phyloP scores from a whole-genome alignment of 345 rosid genomes.

The Syzygium aqueum region DNA sequence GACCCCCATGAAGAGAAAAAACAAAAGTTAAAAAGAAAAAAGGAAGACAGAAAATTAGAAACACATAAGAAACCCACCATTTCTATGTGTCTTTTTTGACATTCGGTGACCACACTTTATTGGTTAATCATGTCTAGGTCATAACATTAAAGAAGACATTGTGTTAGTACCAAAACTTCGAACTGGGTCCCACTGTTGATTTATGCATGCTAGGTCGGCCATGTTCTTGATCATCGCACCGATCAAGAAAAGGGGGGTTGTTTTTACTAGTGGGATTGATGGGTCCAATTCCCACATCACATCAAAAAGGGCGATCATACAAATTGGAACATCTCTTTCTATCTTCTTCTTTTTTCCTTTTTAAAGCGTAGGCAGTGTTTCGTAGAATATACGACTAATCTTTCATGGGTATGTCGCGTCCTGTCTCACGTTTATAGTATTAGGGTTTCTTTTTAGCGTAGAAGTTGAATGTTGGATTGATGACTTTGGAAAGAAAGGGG shows the following conservation, averaged over 20 bases:
- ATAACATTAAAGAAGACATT: conserved; percentile 2
- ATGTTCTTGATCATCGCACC: background rate
- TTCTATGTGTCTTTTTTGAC: conserved; percentile 29
- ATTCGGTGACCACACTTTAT: conserved; percentile 15
- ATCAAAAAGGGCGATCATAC: background rate
- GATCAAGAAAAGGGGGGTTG: background rate
- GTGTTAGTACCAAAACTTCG: conserved; percentile 5
- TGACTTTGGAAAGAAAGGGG: conserved; percentile 9
- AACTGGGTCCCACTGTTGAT: conserved; percentile 13
- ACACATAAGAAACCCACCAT: conserved; percentile 5
- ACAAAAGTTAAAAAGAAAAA: background rate
- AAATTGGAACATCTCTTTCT: background rate
- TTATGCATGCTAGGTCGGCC: conserved; percentile 4
- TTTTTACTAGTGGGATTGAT: background rate
- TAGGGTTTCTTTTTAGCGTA: conserved; percentile 12
- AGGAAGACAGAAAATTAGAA: background rate
- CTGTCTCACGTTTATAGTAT: background rate
- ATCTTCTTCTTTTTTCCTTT: background rate
- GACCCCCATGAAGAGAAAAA: background rate
- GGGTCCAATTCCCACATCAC: background rate
- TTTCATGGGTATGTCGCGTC: background rate
- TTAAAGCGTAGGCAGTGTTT: background rate
- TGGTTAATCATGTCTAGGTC: conserved; percentile 29
- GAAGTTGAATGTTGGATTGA: conserved; percentile 18
- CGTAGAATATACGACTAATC: conserved; percentile 6